Evolutionary conservation across 345 rosid genomes (phyloP).

Genomic region (Eucalyptus albens): DNA sequence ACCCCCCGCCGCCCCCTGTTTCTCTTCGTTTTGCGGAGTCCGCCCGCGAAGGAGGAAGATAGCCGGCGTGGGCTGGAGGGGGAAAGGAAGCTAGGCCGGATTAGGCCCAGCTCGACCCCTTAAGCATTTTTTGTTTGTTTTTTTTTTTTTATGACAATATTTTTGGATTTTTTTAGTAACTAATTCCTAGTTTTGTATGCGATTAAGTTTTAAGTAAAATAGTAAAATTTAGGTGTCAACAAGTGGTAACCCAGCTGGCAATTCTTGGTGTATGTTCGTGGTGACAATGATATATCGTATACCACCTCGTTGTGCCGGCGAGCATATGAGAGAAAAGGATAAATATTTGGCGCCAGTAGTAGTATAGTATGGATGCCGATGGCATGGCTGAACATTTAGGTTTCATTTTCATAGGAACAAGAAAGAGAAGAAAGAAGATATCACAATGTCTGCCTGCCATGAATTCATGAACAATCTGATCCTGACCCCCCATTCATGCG

Average conservation of each 20-base stretch:
- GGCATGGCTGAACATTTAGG: background rate
- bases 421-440: background rate
- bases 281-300: background rate
- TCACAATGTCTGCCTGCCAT: background rate
- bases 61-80: too few relatives aligned
- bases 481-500: background rate
- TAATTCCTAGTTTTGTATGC: too few relatives aligned
- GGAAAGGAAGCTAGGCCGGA: too few relatives aligned
- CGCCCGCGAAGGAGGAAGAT: too few relatives aligned
- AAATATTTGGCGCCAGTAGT: background rate
- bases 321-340: background rate
- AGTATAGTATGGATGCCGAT: background rate
- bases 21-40: too few relatives aligned
- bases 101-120: too few relatives aligned
- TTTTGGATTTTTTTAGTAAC: too few relatives aligned
- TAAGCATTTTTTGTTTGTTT: too few relatives aligned
- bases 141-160: too few relatives aligned
- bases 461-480: background rate
- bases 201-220: too few relatives aligned
- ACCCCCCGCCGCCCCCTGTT: too few relatives aligned
- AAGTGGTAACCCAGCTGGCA: background rate
- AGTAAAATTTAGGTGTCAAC: too few relatives aligned
- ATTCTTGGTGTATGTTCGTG: background rate
- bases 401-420: background rate
- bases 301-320: background rate